phyloP scores from a whole-genome alignment of 2,329 filamentous ascomycete species.

The Pseudopyricularia cyperi region DNA sequence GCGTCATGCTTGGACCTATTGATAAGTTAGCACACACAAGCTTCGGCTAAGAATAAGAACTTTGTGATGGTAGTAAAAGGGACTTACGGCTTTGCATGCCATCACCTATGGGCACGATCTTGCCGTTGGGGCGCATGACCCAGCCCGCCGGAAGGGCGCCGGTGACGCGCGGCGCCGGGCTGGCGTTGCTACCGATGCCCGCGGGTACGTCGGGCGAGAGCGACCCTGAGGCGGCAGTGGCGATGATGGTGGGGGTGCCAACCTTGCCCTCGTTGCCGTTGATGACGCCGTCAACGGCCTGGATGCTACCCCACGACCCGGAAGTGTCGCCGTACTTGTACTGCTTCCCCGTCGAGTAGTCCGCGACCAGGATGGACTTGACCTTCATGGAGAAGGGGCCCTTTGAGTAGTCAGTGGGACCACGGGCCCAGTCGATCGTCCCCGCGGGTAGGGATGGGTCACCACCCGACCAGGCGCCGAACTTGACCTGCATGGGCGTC shows the following conservation, averaged over 20 bases:
- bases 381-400: conserved; percentile 84
- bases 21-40: background rate
- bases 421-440: conserved; percentile 82
- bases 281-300: conserved; percentile 64
- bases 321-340: conserved; percentile 72
- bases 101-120: conserved; percentile 52
- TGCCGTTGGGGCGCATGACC: conserved; percentile 66
- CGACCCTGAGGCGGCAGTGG: conserved; percentile 47
- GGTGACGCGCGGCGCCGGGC: conserved; percentile 34
- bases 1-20: background rate
- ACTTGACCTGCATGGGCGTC: conserved; percentile 87
- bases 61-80: background rate
- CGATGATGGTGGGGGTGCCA: conserved; percentile 36
- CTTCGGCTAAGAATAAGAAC: too few relatives aligned
- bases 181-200: conserved; percentile 45
- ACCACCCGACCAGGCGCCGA: conserved; percentile 86
- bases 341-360: conserved; percentile 83
- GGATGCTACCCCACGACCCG: conserved; percentile 72
- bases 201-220: conserved; percentile 56
- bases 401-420: conserved; percentile 67
- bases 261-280: conserved; percentile 52
- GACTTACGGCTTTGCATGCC: background rate
- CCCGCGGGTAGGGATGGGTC: conserved; percentile 67
- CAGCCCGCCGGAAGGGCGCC: conserved; percentile 60
- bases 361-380: conserved; percentile 60